Base-by-base conservation (phyloP, 192 early-diverging fungal genomes). In the Geosiphon pyriformis region DNA sequence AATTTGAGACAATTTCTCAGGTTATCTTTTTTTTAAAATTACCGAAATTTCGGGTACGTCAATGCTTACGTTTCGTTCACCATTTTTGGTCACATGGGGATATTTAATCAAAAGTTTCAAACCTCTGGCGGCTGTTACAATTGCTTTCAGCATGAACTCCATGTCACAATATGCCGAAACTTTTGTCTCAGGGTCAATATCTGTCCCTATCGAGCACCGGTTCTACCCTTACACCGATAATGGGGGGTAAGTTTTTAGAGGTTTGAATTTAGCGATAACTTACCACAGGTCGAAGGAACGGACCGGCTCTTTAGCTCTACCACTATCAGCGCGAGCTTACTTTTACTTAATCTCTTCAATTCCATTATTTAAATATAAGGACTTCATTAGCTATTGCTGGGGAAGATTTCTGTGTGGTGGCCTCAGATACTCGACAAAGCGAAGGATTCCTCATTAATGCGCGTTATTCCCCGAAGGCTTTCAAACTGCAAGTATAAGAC, bases 391-490 rank as follows among this genome's bases (percentile, higher is more conserved):
- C 92, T 32, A 92, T 99, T 76, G 91, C 94, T n/a, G 97, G 97
- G 23, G 78, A 90, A 27, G 95, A 97, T 81, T 99, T 89, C 70
- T 90, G 89, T 70, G 74, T 98, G 4, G 79, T 99, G 8, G 97
- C 94, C n/a, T 87, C 89, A 6, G 95, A 99, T 77, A 95, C 97
- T 4, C 90, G 95, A 50, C 92, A 96, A 75, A 93, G 90, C 72
- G 87, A 90, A 74, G 94, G 93, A 32, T 98, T 95, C 83, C 83
- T 72, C 68, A 97, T 99, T 81, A 94, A 98, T 82, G 82, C 89
- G n/a, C 85, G 97, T 52, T 92, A 92, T 76, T 80, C 85, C 20
- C 94, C 93, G 55, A 99, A 99, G 74, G 87, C 90, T 42, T 92
- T 88, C 72, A 80, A 87, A 69, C 81, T 99, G 80, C 85, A 75